Base-by-base conservation (phyloP, 176 grass and related monocot species). In the Bonia amplexicaulis region DNA sequence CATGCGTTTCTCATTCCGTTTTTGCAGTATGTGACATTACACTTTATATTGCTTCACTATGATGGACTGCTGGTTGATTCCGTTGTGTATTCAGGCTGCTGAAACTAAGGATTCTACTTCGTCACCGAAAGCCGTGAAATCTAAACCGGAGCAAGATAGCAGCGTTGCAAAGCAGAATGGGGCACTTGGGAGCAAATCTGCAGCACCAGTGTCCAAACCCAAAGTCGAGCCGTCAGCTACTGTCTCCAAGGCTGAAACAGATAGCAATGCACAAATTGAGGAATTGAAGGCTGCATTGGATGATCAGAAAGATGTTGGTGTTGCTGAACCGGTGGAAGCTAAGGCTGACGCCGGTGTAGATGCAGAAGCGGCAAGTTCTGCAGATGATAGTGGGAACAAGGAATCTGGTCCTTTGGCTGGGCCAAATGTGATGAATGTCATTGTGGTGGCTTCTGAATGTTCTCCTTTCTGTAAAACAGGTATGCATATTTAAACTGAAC, bases 381-480 rank as follows among this genome's bases (percentile, higher is more conserved):
- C 39, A 1, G 66, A 33, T 59, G 74, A 81, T 26, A 80, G 53
- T 49, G 58, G 40, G 48, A 79, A 78, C 82, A 76, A 76, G 68
- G 85, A 86, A 31, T 46, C 79, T 26, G 75, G 45, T 52, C 90
- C 96, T 59, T 87, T 95, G 85, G 93, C 96, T 74, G 93, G 96
- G 46, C 82, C 51, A 17, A 98, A 98, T 85, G 96, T 98, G 65
- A 95, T 98, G 96, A 98, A 98, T 71, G 74, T 98, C 73, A 85
- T 98, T 37, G 31, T 98, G 35, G 88, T 95, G 80, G 96, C 96
- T 74, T 89, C 89, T 84, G 96, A 98, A 87, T 98, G 96, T 81
- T 84, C 93, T 33, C 96, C 93, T 85, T 98, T 94, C 89, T 87
- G 80, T 45, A 98, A 98, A 86, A 98, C 96, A 86, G 96, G 96